Base-by-base conservation (phyloP, 2,329 filamentous ascomycete species). In the Mollisiaceae sp. region DNA sequence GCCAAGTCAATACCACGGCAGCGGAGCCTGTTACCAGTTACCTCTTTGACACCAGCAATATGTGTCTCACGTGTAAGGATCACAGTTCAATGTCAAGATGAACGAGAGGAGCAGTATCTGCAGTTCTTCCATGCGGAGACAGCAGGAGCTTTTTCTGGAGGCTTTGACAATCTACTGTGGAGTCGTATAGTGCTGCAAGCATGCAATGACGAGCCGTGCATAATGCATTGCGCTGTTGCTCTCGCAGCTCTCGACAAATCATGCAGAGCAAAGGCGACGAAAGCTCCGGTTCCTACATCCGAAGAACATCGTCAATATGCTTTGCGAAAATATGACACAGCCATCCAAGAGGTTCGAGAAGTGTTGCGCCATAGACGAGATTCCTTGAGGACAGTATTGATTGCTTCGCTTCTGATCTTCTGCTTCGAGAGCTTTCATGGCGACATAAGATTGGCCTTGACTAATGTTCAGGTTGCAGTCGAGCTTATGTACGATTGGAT, bases 361-460 rank as follows among this genome's bases (percentile, higher is more conserved):
- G 61, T 66, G 32, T 61, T 71, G 18, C 39, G 45, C 9, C 52
- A 43, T 35, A 62, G 65, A 1, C 39, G 69, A 22, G 67, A 72
- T 32, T 65, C 67, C 9, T 47, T 69, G 43, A 60, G 71, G 52
- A 67, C 67, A 12, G 59, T 67, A 8, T 62, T 72, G 4, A 69
- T 73, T 38, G 69, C 69, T 27, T 66, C 69, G n/a, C 64, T 73
- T 14, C 66, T 73, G 5, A 73, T 73, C 20, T 72, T 68, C 52
- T 71, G 70, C 59, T 73, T 73, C 62, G 70, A 73, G 41, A 71
- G 63, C 50, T 62, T 72, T 45, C 67, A 70, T 24, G 67, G 68
- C 11, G 70, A 71, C 57, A 41, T 67, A 8, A 41, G 61, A 55
- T 50, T 60, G 36, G 69, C 69, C 36, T 58, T 71, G 4, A 60